Evolutionary conservation across 2,329 filamentous ascomycete genomes (phyloP).

Genomic region (Dactylellina sp.): DNA sequence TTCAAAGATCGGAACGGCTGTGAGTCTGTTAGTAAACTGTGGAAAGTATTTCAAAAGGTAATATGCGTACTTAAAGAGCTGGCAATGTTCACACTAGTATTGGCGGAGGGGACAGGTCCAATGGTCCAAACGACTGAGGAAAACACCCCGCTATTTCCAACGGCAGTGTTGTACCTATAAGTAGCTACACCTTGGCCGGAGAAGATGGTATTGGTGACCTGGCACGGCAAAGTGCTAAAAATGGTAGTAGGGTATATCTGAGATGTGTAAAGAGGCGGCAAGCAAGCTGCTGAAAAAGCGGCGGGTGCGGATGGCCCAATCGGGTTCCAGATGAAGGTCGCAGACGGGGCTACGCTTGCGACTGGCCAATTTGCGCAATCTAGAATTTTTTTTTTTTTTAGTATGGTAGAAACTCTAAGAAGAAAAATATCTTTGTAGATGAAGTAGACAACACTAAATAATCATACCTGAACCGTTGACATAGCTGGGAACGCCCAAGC

Average conservation of each 20-base stretch:
- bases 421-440: too few relatives aligned
- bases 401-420: too few relatives aligned
- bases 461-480: constrained; percentile 48
- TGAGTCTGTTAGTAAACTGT: not conserved
- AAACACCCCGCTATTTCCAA: not conserved
- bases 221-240: constrained; percentile 22
- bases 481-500: constrained; percentile 40
- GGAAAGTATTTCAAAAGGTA: not conserved
- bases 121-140: constrained; percentile 27
- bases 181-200: constrained; percentile 20
- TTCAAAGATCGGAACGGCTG: constrained; percentile 5
- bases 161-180: constrained; percentile 23
- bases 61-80: constrained; percentile 1
- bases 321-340: constrained; percentile 22
- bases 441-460: not conserved
- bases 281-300: constrained; percentile 8
- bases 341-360: constrained; percentile 2
- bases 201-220: constrained; percentile 17
- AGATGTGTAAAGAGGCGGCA: constrained; percentile 20
- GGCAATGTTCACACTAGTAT: not conserved
- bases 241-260: constrained; percentile 8
- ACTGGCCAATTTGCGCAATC: constrained; percentile 42
- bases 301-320: not conserved
- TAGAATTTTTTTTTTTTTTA: constrained; percentile 8
- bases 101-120: constrained; percentile 3